Evolutionary conservation across 768 basidiomycete genomes (phyloP).

Genomic region (Kwoniella heveanensis): DNA sequence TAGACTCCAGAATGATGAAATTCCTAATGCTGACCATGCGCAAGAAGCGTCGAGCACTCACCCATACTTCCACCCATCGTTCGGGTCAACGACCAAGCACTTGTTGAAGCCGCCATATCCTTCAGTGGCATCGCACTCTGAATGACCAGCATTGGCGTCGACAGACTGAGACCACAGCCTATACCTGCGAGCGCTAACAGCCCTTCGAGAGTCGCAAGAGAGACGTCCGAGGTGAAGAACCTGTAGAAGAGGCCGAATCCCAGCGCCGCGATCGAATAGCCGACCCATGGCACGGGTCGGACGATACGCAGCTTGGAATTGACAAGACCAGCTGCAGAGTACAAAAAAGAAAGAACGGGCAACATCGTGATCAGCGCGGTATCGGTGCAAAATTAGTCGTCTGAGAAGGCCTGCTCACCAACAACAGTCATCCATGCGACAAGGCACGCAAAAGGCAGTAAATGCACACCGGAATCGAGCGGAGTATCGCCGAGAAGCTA

Average conservation of each 20-base stretch:
- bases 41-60: conserved; percentile 12
- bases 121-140: conserved; percentile 55
- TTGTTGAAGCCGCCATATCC: conserved; percentile 52
- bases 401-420: conserved; percentile 36
- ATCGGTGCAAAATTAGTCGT: too few species aligned
- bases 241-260: conserved; percentile 45
- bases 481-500: conserved; percentile 31
- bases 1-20: too few species aligned
- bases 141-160: conserved; percentile 42
- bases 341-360: too few species aligned
- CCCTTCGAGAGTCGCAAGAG: conserved; percentile 36
- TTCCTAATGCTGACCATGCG: too few species aligned
- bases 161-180: conserved; percentile 45
- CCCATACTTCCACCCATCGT: conserved; percentile 50
- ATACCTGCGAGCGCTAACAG: conserved; percentile 44
- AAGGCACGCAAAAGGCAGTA: conserved; percentile 46
- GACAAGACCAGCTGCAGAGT: conserved; percentile 43
- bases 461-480: conserved; percentile 41
- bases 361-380: too few species aligned
- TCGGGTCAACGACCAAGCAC: conserved; percentile 46
- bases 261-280: conserved; percentile 43
- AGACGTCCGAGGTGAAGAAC: conserved; percentile 28
- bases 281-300: conserved; percentile 51
- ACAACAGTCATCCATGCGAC: conserved; percentile 41
- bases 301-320: conserved; percentile 48